Evolutionary conservation across 768 basidiomycete species (phyloP), one percentile per base, ranked within the genome.

Genomic region (Cystobasidium ongulense): DNA sequence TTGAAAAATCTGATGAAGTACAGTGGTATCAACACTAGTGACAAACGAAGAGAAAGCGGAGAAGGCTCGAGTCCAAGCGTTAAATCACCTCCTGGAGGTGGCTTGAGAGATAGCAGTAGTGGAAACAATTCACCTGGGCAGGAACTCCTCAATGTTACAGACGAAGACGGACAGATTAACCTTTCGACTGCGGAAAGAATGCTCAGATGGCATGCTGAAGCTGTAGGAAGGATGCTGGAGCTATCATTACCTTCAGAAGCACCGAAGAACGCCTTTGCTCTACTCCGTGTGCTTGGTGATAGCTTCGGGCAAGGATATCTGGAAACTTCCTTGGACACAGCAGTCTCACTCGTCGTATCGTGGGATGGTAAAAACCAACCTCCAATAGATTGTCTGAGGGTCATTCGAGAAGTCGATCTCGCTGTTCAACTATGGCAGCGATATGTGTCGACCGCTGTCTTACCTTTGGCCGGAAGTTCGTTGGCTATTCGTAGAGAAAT

Each of bases 201-300:
- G 88, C 83, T 98, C 18, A 91, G 88, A 80, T 97, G 95, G 93
- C 96, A 99, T 81, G 95, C 96, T 1, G 96, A 99, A 80, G 91
- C 93, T 3, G 88, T 96, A 33, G 95, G 96, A 2, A 84, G 96
- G 77, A 94, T 92, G 76, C 90, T 94, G 13, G 96, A 98, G 81
- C 83, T 99, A 59, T 93, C 88, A 78, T 81, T 88, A 13, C 79
- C 86, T 8, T 88, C 86, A 52, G 96, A 99, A 78, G 87, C 94
- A 1, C 88, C 90, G 1, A 96, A 96, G 81, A 90, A 92, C 76
- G 89, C 89, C 0, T 91, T 92, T 79, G 85, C 88, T 7, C 82
- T 98, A 23, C 84, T 92, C 23, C 87, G 89, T 50, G 88, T 92
- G 0, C 82, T 98, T n/a, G 86, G 92, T 1, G 95, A 97, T 77